Evolutionary conservation across 139 green algal genomes (phyloP).

Genomic region (Coelastrella sp.): DNA sequence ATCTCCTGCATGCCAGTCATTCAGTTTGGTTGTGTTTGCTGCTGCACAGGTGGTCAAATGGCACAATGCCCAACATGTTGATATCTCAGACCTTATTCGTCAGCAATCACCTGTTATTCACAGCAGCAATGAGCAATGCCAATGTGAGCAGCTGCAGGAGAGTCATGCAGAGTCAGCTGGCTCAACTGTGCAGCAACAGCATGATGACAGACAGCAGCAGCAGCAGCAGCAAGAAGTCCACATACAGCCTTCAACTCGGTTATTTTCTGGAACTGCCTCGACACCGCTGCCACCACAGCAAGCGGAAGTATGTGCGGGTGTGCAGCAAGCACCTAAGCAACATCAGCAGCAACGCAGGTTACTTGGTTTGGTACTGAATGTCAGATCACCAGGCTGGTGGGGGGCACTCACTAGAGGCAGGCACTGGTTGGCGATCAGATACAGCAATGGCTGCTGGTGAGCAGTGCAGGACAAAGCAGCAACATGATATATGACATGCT

Average conservation of each 20-base stretch:
- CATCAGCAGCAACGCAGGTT: conserved; percentile 9
- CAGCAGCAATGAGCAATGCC: neutral
- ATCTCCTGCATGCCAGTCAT: neutral
- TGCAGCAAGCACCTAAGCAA: neutral
- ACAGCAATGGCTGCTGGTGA: conserved; percentile 33
- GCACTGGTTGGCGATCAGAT: conserved; percentile 51
- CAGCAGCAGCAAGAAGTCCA: neutral
- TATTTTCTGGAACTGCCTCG: neutral
- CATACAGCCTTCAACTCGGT: neutral
- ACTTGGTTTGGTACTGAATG: conserved; percentile 50
- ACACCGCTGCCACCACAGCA: neutral
- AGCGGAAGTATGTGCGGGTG: neutral
- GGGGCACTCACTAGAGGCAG: neutral
- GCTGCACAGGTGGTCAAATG: conserved; percentile 21
- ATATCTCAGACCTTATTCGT: neutral
- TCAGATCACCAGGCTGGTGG: neutral
- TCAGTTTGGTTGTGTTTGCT: neutral
- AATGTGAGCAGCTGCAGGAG: neutral
- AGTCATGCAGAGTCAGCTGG: neutral
- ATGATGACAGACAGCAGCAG: neutral
- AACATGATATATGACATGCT: neutral
- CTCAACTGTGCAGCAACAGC: neutral
- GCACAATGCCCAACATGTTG: neutral
- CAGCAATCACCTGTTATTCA: too few species aligned
- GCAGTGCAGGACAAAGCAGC: neutral